Evolutionary conservation across 805 yeast species (phyloP), one percentile per base, ranked within the genome.

Genomic region (Saturnispora sanitii): DNA sequence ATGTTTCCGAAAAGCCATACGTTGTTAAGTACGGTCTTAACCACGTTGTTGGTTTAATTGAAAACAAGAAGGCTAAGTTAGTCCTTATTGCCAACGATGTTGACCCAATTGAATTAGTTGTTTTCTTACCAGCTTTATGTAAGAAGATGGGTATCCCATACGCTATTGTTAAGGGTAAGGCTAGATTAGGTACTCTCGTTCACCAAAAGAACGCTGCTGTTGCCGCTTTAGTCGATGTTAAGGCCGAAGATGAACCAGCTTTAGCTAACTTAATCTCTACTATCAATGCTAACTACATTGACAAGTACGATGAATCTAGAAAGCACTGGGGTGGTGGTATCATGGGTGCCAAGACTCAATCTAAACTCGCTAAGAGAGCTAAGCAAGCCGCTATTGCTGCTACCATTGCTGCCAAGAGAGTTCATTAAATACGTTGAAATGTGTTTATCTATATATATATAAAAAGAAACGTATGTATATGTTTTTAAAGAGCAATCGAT

Each of bases 251-350:
- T 70, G 92, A 86, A 74, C 78, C 95, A 64, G 87, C 84, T 63
- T 79, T 90, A 61, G 88, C 96, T 55, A 83, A 85, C 68, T 78
- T 90, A 62, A 77, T 92, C 56, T 82, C 96, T 45, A 82, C 97
- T 62, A 77, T 90, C 69, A 79, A 86, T 73, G 81, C 94, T 56
- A 87, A 86, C 92, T 90, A 82, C 72, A 67, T 70, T 59, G 95
- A 84, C 66, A 85, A 86, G 73, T 85, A 81, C 82, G 96, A 90
- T 64, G 96, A 92, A 59, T 64, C 76, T 66, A 90, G 94, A 79
- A 87, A 85, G 75, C 95, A 86, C 82, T 90, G 98, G 98, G 97
- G 97, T 78, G 98, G 98, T 78, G 98, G 98, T 78, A 65, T 86
- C 70, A 74, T 92, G 78, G 96, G 97, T 70, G 73, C 82, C 59